Conservation (phyloP, 176 grass and related monocot species). For the Musa troglodytarum region DNA sequence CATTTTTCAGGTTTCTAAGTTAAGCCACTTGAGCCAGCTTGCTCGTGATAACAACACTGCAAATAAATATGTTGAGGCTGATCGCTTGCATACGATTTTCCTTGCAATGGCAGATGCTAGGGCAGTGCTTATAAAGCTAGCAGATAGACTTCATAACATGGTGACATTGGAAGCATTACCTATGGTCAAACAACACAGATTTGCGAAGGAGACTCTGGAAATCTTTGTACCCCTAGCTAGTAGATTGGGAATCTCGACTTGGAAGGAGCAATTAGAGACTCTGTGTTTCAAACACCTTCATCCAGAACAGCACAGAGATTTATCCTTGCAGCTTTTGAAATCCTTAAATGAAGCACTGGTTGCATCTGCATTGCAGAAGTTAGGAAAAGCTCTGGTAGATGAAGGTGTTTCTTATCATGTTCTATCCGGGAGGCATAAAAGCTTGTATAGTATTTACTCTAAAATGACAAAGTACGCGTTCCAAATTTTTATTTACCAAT, state of each 20-base stretch:
- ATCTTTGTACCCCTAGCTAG: constrained; percentile 64
- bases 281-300: constrained; percentile 50
- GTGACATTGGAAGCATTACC: constrained; percentile 45
- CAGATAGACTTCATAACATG: constrained; percentile 69
- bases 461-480: constrained; percentile 36
- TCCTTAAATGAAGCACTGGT: constrained; percentile 20
- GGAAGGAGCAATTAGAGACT: constrained; percentile 58
- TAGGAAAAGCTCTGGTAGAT: constrained; percentile 18
- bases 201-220: constrained; percentile 52
- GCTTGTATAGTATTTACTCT: constrained; percentile 39
- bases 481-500: background rate
- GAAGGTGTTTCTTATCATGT: constrained; percentile 14
- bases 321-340: constrained; percentile 9
- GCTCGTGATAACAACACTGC: constrained; percentile 30
- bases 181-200: constrained; percentile 40
- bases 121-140: constrained; percentile 57
- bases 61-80: constrained; percentile 17
- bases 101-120: constrained; percentile 31
- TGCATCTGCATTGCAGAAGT: constrained; percentile 1
- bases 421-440: constrained; percentile 40
- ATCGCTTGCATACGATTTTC: constrained; percentile 28
- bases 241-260: constrained; percentile 54
- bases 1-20: constrained; percentile 24
- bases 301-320: constrained; percentile 41
- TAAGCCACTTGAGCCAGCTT: constrained; percentile 26